Percentiles rank a stretch among this genome's conserved stretches.
Conservation (phyloP, 441 rosid genomes). For the Adansonia gregorii region DNA sequence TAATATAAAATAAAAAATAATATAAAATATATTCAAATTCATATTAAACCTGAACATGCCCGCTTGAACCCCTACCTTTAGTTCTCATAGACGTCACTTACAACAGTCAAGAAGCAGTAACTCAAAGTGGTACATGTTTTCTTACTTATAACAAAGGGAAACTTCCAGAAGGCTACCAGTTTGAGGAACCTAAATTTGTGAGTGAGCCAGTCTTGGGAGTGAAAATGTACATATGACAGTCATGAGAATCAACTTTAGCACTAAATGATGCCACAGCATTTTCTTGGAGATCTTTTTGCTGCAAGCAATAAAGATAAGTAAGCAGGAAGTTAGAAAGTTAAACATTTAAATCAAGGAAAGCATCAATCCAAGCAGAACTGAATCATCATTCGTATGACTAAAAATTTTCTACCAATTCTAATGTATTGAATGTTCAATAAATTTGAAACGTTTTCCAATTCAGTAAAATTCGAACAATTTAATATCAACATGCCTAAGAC, state of each 20-base stretch:
- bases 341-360: neutral
- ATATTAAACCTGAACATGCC: too few species aligned
- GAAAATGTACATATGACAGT: conserved; percentile 70
- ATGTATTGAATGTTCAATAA: neutral
- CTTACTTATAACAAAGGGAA: neutral
- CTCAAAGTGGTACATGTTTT: neutral
- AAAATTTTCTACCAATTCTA: neutral
- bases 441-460: neutral
- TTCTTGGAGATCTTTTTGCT: conserved; percentile 55
- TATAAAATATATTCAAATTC: too few species aligned
- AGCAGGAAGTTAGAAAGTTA: neutral
- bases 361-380: neutral
- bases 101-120: neutral
- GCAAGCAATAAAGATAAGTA: conserved; percentile 27
- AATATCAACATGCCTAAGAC: neutral
- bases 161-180: neutral
- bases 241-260: conserved; percentile 67
- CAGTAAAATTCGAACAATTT: neutral
- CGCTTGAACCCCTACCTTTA: too few species aligned
- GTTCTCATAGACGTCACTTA: neutral
- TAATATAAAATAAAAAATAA: too few species aligned
- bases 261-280: conserved; percentile 61
- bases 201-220: conserved; percentile 44
- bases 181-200: conserved; percentile 24
- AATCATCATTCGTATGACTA: neutral